phyloP scores from a whole-genome alignment of 441 rosid genomes.

The Macaranga tanarius region DNA sequence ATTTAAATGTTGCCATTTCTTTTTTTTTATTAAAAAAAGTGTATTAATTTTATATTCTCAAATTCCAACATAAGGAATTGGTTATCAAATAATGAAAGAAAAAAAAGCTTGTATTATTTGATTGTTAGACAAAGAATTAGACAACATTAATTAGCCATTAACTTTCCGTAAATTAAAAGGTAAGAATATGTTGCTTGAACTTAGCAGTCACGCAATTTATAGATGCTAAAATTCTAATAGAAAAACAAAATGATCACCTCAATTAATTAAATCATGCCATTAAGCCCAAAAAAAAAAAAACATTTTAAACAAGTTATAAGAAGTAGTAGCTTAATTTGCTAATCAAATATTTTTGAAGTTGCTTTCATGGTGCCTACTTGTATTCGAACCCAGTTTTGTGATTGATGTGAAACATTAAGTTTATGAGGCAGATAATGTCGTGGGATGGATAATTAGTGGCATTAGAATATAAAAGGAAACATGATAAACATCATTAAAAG shows the following conservation, averaged over 20 bases:
- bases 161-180: neutral
- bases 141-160: neutral
- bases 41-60: neutral
- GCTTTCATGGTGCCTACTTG: neutral
- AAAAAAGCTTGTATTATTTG: no score
- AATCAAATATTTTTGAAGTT: neutral
- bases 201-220: neutral
- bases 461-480: neutral
- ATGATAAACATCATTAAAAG: neutral
- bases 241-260: neutral
- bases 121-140: no score
- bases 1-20: no score
- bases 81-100: no score
- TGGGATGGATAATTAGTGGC: neutral
- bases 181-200: neutral
- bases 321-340: no score
- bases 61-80: neutral
- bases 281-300: no score
- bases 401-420: conserved; percentile 2
- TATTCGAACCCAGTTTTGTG: neutral
- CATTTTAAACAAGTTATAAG: no score
- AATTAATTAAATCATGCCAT: neutral
- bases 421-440: neutral
- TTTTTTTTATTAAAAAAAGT: no score
- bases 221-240: neutral